Conservation (phyloP, 208 protist genomes). For the Tritrichomonas foetus region DNA sequence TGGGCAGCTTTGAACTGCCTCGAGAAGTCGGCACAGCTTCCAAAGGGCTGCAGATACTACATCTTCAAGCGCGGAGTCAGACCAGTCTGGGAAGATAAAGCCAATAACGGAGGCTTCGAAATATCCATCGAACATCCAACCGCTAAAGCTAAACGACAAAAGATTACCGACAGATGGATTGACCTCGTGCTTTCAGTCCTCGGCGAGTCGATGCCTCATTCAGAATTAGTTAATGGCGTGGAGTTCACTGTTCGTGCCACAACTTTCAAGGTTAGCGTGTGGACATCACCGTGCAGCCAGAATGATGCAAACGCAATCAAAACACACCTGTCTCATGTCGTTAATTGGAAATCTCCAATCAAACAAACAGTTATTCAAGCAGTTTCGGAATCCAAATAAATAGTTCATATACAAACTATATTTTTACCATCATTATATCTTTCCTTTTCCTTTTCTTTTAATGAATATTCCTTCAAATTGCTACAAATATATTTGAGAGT, state of each 20-base stretch:
- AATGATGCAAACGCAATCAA: not conserved
- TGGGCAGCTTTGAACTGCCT: not conserved
- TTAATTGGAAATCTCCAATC: too few species aligned
- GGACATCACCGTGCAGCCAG: not conserved
- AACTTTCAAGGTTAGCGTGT: not conserved
- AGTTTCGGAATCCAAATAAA: too few species aligned
- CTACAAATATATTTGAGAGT: too few species aligned
- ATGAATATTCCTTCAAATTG: too few species aligned
- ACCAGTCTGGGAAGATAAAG: not conserved
- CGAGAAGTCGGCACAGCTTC: not conserved
- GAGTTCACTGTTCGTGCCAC: constrained; percentile 13
- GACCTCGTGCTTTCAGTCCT: not conserved
- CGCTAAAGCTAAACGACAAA: not conserved
- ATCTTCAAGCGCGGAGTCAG: not conserved
- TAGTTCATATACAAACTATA: too few species aligned
- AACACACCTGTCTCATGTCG: too few species aligned
- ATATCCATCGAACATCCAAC: not conserved
- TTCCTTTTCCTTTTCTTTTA: too few species aligned
- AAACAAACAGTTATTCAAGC: too few species aligned
- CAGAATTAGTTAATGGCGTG: not conserved
- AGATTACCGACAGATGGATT: not conserved
- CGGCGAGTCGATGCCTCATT: not conserved
- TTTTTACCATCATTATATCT: too few species aligned
- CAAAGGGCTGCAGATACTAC: constrained; percentile 18
- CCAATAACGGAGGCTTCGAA: not conserved